A percentile compares a stretch with the other conserved stretches of the same genome.
These are phyloP conservation scores for Colletotrichum musicola DNA, from an alignment of 2,329 filamentous ascomycete genomes.

Conservation along the genomic window DNA sequence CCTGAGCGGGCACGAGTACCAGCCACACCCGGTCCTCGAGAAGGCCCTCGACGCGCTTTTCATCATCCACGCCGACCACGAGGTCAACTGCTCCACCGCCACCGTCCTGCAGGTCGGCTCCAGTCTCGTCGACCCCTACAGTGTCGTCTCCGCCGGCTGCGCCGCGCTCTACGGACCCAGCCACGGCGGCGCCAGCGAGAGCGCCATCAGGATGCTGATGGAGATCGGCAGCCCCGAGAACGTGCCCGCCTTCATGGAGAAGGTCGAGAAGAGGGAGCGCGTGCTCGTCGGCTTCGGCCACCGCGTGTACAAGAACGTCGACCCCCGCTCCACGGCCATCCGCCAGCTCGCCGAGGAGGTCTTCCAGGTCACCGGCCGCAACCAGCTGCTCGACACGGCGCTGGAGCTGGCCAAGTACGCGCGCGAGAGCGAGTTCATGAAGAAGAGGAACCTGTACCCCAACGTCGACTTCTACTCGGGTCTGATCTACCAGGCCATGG, in stretches of 20 bases:
- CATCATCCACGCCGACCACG: slow-evolving; percentile 70
- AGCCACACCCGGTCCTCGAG: slow-evolving; percentile 62
- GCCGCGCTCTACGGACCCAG: slow-evolving; percentile 68
- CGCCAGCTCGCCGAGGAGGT: slow-evolving; percentile 62
- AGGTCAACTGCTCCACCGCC: slow-evolving; percentile 69
- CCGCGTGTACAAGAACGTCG: slow-evolving; percentile 66
- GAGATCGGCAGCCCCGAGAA: slow-evolving; percentile 64
- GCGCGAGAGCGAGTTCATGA: slow-evolving; percentile 61
- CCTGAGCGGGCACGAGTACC: slow-evolving; percentile 59
- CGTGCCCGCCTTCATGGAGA: slow-evolving; percentile 62
- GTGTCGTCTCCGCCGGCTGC: slow-evolving; percentile 64
- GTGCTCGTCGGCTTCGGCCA: slow-evolving; percentile 69
- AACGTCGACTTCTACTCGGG: slow-evolving; percentile 67
- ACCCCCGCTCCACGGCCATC: slow-evolving; percentile 65
- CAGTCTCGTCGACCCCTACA: slow-evolving; percentile 68
- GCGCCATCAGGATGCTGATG: slow-evolving; percentile 66
- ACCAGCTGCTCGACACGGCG: slow-evolving; percentile 63
- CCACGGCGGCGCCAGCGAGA: slow-evolving; percentile 71
- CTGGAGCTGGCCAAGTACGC: slow-evolving; percentile 60
- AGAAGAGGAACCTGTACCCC: slow-evolving; percentile 61
- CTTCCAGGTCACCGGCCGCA: slow-evolving; percentile 63
- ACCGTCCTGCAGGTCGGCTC: slow-evolving; percentile 68
- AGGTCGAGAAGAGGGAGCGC: slow-evolving; percentile 63
- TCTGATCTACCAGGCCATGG: slow-evolving; percentile 65
- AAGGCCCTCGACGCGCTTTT: slow-evolving; percentile 66